Evolutionary conservation across 371 early-diverging fungal species (phyloP).

Genomic region (Actinomortierella ambigua): DNA sequence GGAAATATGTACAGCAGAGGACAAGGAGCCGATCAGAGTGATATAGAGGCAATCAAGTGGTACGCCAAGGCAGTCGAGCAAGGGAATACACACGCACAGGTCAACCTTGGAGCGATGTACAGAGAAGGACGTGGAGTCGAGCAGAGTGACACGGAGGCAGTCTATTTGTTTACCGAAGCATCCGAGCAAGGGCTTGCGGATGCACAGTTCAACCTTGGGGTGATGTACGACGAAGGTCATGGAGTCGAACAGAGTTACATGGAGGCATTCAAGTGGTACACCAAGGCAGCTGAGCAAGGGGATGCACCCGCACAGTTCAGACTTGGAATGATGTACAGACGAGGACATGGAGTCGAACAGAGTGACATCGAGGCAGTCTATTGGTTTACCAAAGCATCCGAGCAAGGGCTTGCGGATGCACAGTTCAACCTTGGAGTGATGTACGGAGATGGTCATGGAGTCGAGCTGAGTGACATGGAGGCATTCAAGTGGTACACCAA

Average conservation of each 20-base stretch:
- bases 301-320: conserved; percentile 81
- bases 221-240: conserved; percentile 83
- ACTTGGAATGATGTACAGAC: conserved; percentile 84
- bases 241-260: conserved; percentile 72
- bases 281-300: conserved; percentile 63
- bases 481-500: conserved; percentile 77
- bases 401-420: conserved; percentile 79
- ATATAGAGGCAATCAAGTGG: conserved; percentile 72
- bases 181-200: conserved; percentile 78
- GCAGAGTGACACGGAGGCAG: conserved; percentile 66
- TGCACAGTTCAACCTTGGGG: conserved; percentile 69
- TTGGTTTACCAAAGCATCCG: conserved; percentile 76
- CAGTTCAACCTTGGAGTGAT: conserved; percentile 81
- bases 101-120: conserved; percentile 80
- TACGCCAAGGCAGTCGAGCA: conserved; percentile 71
- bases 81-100: conserved; percentile 85
- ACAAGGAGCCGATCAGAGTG: conserved; percentile 70
- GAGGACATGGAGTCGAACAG: conserved; percentile 76
- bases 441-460: conserved; percentile 84
- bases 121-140: conserved; percentile 77
- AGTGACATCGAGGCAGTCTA: conserved; percentile 65
- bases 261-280: conserved; percentile 75
- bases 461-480: conserved; percentile 63
- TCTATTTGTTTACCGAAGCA: conserved; percentile 77
- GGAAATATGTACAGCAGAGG: conserved; percentile 88